These are phyloP conservation scores for Hibiscus mutabilis DNA, from an alignment of 345 rosid species.

Conservation along the genomic window DNA sequence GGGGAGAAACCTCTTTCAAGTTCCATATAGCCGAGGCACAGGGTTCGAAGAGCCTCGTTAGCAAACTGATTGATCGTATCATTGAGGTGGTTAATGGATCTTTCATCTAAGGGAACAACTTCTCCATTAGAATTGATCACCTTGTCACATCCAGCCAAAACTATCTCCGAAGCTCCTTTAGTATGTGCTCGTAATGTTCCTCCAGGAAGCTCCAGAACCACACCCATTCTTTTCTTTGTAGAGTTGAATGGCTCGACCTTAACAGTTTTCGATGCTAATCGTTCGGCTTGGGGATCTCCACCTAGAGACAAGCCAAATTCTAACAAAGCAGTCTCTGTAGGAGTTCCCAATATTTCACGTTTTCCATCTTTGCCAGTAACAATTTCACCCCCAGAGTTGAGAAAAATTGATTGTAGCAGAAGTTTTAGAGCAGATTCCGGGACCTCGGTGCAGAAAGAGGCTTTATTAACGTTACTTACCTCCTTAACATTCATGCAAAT, in stretches of 20 bases:
- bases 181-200: conserved; percentile 70
- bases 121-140: conserved; percentile 63
- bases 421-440: conserved; percentile 50
- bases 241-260: conserved; percentile 95
- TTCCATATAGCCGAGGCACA: conserved; percentile 69
- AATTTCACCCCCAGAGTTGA: conserved; percentile 85
- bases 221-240: conserved; percentile 88
- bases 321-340: conserved; percentile 82
- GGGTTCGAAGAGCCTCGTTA: conserved; percentile 82
- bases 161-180: conserved; percentile 93
- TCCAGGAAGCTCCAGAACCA: conserved; percentile 58
- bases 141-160: conserved; percentile 74
- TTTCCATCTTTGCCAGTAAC: conserved; percentile 59
- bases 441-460: conserved; percentile 47
- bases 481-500: conserved; percentile 65
- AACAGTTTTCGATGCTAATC: conserved; percentile 42
- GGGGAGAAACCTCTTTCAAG: conserved; percentile 48
- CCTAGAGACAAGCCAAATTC: conserved; percentile 79
- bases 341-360: conserved; percentile 70
- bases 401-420: conserved; percentile 72
- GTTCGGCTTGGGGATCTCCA: conserved; percentile 61
- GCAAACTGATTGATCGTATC: conserved; percentile 72
- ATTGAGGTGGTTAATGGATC: conserved; percentile 45
- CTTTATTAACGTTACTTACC: conserved; percentile 25
- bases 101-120: conserved; percentile 65